Percentiles rank a stretch among this genome's conserved stretches.
Conservation (phyloP, 805 yeast genomes). For the Ogataea pini region DNA sequence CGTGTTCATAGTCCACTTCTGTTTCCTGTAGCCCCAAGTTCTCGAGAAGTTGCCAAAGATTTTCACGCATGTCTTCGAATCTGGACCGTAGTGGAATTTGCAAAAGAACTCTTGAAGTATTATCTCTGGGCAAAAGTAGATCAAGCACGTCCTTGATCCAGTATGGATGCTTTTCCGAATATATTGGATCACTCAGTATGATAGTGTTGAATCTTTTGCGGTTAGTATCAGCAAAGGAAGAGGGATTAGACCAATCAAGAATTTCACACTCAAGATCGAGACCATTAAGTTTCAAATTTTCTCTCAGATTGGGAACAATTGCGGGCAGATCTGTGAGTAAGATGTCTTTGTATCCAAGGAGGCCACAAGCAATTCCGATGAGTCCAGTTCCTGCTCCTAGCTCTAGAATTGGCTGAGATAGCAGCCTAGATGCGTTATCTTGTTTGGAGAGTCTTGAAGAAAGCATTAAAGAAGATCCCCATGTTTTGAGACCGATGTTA, state of each 20-base stretch:
- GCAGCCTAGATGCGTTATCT: conserved; percentile 17
- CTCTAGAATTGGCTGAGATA: conserved; percentile 52
- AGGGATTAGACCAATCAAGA: conserved; percentile 79
- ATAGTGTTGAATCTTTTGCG: conserved; percentile 51
- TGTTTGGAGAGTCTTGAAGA: conserved; percentile 50
- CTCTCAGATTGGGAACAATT: conserved; percentile 65
- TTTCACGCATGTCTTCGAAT: conserved; percentile 64
- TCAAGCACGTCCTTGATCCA: conserved; percentile 65
- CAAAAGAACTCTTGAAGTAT: conserved; percentile 52
- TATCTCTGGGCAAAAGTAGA: conserved; percentile 40
- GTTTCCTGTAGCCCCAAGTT: conserved; percentile 38
- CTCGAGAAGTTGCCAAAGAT: conserved; percentile 56
- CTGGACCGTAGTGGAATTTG: conserved; percentile 75
- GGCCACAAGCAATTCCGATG: conserved; percentile 70
- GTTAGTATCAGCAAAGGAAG: conserved; percentile 29
- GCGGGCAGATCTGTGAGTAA: conserved; percentile 77
- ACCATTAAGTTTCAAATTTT: conserved; percentile 59
- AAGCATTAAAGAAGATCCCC: conserved; percentile 88
- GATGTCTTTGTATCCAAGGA: conserved; percentile 48
- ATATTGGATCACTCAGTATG: conserved; percentile 84
- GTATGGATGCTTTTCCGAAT: conserved; percentile 77
- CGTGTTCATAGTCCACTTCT: conserved; percentile 51
- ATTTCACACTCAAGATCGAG: conserved; percentile 38
- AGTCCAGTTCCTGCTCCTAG: conserved; percentile 97
- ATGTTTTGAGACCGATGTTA: conserved; percentile 86